Base-by-base conservation (phyloP, 164 flowering plant species). In the Vitis amurensis region DNA sequence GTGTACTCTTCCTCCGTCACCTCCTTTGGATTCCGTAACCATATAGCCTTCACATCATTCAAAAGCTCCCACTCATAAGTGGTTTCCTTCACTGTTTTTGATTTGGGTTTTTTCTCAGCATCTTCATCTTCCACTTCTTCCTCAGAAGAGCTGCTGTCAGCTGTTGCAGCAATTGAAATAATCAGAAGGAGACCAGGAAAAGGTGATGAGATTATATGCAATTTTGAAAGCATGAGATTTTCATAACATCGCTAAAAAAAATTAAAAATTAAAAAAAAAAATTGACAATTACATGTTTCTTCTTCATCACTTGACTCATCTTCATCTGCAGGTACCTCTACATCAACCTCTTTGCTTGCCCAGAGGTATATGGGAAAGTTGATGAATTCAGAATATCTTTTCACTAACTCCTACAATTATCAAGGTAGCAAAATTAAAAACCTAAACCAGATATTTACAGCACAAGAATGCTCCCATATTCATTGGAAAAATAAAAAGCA, bases 1-100 rank as follows among this genome's bases (percentile, higher is more conserved):
- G 86, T 81, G 79, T 95, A 95, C 72, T 95, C 99, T 79, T 95
- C 99, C 11, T 95, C 98, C 3, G 98, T 91, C 74, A 95, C 98
- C 76, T 95, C 98, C 84, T 90, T 95, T 60, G 99, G 98, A 73
- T 69, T 93, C 15, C 98, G 79, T 64, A 95, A 55, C 99, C 99
- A 95, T 76, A 95, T 89, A 77, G 98, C 98, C 78, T 93, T 95
- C 73, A 95, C 82, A 73, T 95, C 94, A 85, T 95, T 95, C 83
- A 95, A 69, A 73, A 90, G 86, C 74, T 95, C 99, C 99, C 99
- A 95, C 58, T 92, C 99, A 77, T 69, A 79, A 50, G 90, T 86
- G 11, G 89, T 95, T 79, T 95, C 97, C 82, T 87, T 95, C 61
- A 91, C 79, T 56, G 70, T 91, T 81, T 95, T 95, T 17, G 94